phyloP scores from a whole-genome alignment of 1,284 basidiomycete genomes.

The Pyrrhoderma lamaoense region DNA sequence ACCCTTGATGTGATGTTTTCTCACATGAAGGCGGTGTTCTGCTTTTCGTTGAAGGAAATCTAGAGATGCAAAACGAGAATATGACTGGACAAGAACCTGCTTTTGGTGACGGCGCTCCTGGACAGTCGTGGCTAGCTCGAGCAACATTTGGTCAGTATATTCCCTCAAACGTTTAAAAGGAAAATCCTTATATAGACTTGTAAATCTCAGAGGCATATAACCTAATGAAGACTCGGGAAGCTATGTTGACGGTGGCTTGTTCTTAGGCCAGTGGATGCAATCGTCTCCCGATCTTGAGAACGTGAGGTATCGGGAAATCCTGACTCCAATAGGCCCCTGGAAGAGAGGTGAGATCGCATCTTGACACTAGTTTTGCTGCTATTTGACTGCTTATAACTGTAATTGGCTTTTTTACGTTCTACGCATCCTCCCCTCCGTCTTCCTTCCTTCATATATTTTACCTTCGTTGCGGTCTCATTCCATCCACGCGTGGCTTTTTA shows the following conservation, averaged over 20 bases:
- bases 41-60: slow-evolving; percentile 19
- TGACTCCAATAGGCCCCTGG: slow-evolving; percentile 20
- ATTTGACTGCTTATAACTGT: background rate
- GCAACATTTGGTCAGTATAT: slow-evolving; percentile 15
- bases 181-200: background rate
- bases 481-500: no score
- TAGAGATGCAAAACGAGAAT: slow-evolving; percentile 19
- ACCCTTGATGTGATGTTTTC: background rate
- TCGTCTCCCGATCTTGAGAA: slow-evolving; percentile 14
- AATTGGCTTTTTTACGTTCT: background rate
- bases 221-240: slow-evolving; percentile 15
- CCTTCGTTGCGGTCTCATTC: no score
- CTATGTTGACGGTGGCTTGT: slow-evolving; percentile 12
- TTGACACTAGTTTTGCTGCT: background rate
- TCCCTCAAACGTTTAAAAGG: background rate
- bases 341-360: slow-evolving; percentile 14
- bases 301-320: slow-evolving; percentile 14
- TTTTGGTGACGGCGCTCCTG: slow-evolving; percentile 16
- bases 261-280: slow-evolving; percentile 9
- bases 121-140: slow-evolving; percentile 18
- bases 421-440: background rate
- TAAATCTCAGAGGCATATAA: slow-evolving; percentile 16
- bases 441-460: background rate
- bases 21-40: slow-evolving; percentile 17
- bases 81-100: slow-evolving; percentile 11